phyloP scores from a whole-genome alignment of 2,329 filamentous ascomycete genomes.

The Pezicula neosporulosa region DNA sequence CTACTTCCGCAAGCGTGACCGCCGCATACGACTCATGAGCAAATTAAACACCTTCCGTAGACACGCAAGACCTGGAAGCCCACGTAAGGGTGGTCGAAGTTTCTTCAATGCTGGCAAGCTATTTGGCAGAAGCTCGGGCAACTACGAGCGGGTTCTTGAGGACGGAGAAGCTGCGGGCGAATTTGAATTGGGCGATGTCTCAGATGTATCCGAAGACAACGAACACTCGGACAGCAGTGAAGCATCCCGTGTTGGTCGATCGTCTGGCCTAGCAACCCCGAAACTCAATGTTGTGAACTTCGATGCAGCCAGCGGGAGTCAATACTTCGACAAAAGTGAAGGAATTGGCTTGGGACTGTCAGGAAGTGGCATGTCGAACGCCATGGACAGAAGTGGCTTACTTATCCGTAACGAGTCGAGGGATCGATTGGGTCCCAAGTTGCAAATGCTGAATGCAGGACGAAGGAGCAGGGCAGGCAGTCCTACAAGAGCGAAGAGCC shows the following conservation, averaged over 20 bases:
- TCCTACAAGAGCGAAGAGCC: constrained; percentile 51
- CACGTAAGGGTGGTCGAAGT: constrained; percentile 41
- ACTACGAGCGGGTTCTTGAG: constrained; percentile 84
- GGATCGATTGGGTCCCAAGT: constrained; percentile 63
- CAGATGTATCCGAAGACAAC: constrained; percentile 55
- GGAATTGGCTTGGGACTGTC: constrained; percentile 20
- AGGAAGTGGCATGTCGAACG: constrained; percentile 22
- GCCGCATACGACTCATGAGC: constrained; percentile 58
- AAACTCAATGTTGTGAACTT: constrained; percentile 52
- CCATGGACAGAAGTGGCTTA: constrained; percentile 66
- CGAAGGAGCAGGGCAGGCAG: constrained; percentile 42
- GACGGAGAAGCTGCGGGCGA: constrained; percentile 66
- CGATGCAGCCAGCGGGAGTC: constrained; percentile 29
- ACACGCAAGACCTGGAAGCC: constrained; percentile 41
- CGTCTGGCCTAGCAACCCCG: constrained; percentile 67
- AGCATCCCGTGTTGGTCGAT: constrained; percentile 50
- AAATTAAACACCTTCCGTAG: constrained; percentile 46
- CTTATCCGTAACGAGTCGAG: constrained; percentile 82
- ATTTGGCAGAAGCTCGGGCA: constrained; percentile 52
- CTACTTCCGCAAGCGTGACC: constrained; percentile 76
- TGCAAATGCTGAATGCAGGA: constrained; percentile 52
- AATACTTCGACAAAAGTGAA: constrained; percentile 23
- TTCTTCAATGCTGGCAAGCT: constrained; percentile 57
- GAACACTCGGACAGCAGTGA: constrained; percentile 62
- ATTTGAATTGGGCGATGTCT: constrained; percentile 70